Conservation (phyloP, 371 early-diverging fungal genomes). For the Paramicrosporidium saccamoebae region DNA sequence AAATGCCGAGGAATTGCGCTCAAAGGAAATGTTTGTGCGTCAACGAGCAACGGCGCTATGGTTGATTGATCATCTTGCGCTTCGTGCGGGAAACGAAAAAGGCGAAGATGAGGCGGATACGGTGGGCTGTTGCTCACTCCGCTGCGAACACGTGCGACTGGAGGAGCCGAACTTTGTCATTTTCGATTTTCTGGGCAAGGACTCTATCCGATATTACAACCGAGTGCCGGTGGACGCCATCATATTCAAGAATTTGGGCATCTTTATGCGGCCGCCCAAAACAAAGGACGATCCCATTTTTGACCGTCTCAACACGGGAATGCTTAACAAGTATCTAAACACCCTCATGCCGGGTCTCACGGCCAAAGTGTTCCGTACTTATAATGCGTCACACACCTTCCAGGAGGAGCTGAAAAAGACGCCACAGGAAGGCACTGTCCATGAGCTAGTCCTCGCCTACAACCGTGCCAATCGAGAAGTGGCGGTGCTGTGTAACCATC, state of each 20-base stretch:
- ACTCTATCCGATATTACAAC: conserved; percentile 76
- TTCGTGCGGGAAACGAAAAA: conserved; percentile 93
- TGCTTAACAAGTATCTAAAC: conserved; percentile 56
- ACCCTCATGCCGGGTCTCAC: conserved; percentile 61
- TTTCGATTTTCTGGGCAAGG: conserved; percentile 92
- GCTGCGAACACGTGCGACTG: conserved; percentile 59
- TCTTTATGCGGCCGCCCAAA: conserved; percentile 47
- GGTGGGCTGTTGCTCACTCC: conserved; percentile 85
- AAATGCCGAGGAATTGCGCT: conserved; percentile 36
- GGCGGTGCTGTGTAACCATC: conserved; percentile 89
- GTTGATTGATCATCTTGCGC: conserved; percentile 67
- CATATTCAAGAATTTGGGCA: conserved; percentile 59
- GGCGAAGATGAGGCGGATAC: conserved; percentile 91
- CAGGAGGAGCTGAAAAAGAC: conserved; percentile 49
- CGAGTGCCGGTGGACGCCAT: conserved; percentile 41
- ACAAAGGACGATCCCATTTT: conserved; percentile 37
- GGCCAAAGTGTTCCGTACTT: conserved; percentile 95
- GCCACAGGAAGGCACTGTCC: conserved; percentile 18
- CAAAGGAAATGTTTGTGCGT: conserved; percentile 30
- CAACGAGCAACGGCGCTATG: conserved; percentile 84
- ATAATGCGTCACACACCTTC: conserved; percentile 76
- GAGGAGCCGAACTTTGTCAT: conserved; percentile 31
- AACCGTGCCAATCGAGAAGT: conserved; percentile 86
- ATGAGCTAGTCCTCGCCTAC: conserved; percentile 63
- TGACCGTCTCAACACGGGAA: conserved; percentile 38